Base-by-base conservation (phyloP, 2,329 filamentous ascomycete species). In the Diplodia mutila region DNA sequence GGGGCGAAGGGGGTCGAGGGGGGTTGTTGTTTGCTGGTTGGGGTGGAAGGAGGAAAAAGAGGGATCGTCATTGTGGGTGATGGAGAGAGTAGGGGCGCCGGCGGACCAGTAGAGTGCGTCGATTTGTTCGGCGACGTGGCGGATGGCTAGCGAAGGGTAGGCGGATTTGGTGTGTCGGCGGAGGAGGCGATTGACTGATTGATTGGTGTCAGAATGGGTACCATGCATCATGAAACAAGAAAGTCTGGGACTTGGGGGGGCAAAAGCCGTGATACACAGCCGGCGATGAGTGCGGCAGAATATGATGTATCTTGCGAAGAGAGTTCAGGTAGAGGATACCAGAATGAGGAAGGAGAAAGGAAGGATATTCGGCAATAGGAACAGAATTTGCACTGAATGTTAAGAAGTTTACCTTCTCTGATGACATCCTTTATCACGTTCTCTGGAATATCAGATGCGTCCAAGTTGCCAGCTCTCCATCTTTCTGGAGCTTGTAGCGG, bases 121-220 rank as follows among this genome's bases (percentile, higher is more conserved):
- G 51, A 93, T 87, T 79, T 93, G 90, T 80, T 91, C 89, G 1
- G 90, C 89, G 21, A 92, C 85, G 72, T 91, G 89, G 42, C 90
- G 85, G 63, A 85, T 87, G n/a, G 90, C 89, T 72, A 90, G 88
- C 0, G 89, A 85, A 18, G 88, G 85, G 75, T 91, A 91, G 5
- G 88, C 87, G 66, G 88, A 85, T 42, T 86, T 86, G 34, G 85
- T 85, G 75, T 93, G 90, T 71, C 90, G 87, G 70, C 86, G 85
- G 16, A 92, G 79, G 18, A 83, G 79, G 69, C 88, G 85, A 74
- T 91, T 91, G 14, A 91, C 85, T 85, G 66, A 54, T 25, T n/a
- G 25, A 12, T 34, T 34, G 9, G 9, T 34, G 37, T n/a, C 2
- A 23, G 27, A 1, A n/a, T 25, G n/a, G 57, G 27, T 63, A 23